Percentiles rank a stretch among this genome's conserved stretches.
phyloP scores from a whole-genome alignment of 352 stramenopile species.

The Phytophthora macrochlamydospora region DNA sequence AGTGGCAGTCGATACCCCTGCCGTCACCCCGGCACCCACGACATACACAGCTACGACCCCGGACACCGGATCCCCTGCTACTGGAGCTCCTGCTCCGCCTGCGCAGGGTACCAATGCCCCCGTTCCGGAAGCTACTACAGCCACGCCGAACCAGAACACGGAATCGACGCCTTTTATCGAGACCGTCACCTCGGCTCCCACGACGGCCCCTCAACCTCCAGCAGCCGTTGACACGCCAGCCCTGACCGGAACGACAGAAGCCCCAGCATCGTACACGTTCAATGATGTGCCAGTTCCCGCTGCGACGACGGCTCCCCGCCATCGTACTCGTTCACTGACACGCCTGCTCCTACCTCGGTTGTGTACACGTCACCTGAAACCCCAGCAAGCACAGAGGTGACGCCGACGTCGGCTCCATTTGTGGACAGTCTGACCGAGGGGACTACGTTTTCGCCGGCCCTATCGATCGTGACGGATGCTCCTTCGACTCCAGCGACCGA shows the following conservation, averaged over 20 bases:
- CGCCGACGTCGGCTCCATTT: background rate
- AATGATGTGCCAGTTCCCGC: too few species aligned
- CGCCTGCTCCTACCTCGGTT: background rate
- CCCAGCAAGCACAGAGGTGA: background rate
- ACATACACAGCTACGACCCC: background rate
- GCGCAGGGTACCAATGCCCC: background rate
- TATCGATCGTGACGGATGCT: slow-evolving; percentile 15
- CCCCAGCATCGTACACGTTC: background rate
- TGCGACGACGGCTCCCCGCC: too few species aligned
- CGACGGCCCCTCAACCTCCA: background rate
- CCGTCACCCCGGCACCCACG: slow-evolving; percentile 1
- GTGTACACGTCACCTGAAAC: background rate
- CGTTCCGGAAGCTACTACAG: background rate
- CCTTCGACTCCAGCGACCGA: slow-evolving; percentile 16
- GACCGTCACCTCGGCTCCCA: background rate
- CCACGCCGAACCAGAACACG: background rate
- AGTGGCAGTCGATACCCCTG: slow-evolving; percentile 17
- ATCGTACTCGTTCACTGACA: too few species aligned
- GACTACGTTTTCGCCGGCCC: slow-evolving; percentile 9
- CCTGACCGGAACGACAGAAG: background rate
- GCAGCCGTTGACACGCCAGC: background rate
- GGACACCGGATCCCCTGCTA: background rate
- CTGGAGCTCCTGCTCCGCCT: background rate
- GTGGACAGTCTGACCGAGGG: slow-evolving; percentile 3
- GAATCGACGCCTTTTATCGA: slow-evolving; percentile 3